Evolutionary conservation across 1,284 basidiomycete species (phyloP).

Genomic region (Cryptococcus sp.): DNA sequence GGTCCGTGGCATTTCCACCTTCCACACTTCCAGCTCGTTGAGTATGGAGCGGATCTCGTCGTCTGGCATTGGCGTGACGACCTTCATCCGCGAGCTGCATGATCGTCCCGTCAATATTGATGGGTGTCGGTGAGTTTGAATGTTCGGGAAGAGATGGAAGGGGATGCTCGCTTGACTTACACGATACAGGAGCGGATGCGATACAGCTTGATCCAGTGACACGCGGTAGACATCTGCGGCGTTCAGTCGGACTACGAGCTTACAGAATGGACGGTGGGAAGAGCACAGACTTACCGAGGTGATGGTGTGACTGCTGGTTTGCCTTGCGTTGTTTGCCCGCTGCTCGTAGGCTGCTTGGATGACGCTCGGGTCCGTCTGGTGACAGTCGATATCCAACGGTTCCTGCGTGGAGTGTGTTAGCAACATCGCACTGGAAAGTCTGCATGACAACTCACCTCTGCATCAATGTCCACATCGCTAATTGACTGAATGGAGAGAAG

Average conservation of each 20-base stretch:
- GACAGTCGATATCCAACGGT: not conserved
- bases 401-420: not conserved
- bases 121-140: no score
- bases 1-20: not conserved
- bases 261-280: no score
- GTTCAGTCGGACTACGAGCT: no score
- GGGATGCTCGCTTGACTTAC: no score
- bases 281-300: not conserved
- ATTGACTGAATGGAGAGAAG: no score
- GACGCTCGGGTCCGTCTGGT: not conserved
- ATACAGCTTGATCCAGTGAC: slow-evolving; percentile 6
- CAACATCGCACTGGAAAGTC: no score
- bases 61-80: not conserved
- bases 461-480: slow-evolving; percentile 1
- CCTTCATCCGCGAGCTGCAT: not conserved
- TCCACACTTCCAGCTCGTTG: not conserved
- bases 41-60: not conserved
- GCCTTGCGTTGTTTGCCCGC: not conserved
- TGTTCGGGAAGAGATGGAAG: no score
- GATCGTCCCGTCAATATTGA: not conserved
- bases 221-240: slow-evolving; percentile 1
- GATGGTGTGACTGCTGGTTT: no score
- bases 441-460: slow-evolving; percentile 1
- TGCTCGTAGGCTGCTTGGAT: not conserved
- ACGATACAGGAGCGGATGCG: not conserved